Evolutionary conservation across 2,329 filamentous ascomycete genomes (phyloP), one percentile per base, ranked within the genome.

Genomic region (Microdochium bolleyi): DNA sequence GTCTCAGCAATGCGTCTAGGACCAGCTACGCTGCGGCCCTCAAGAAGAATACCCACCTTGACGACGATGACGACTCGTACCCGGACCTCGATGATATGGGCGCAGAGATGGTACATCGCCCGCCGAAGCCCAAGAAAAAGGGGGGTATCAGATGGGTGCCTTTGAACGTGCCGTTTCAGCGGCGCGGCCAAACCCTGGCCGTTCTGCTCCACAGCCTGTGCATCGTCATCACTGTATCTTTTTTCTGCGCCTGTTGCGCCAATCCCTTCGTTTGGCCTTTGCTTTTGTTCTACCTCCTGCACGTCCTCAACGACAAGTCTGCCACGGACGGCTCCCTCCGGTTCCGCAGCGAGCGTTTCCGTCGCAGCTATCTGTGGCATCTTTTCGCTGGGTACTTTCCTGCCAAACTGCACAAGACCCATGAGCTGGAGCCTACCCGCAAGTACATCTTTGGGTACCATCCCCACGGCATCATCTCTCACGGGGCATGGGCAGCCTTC

Each of bases 361-460:
- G 92, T 19, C 82, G 79, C 13, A 79, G 87, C 49, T 82, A 82
- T 27, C 72, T 95, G 48, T 99, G 92, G 92, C 88, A 81, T 37
- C 80, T 95, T 48, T 97, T 96, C 65, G 91, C 89, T 24, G 88
- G 84, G 16, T 99, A 97, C 73, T 99, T 95, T 65, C 94, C 94
- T 3, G 89, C 91, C 49, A 82, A 81, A 53, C 78, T 99, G 38
- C 91, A 97, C 73, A 89, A 94, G 58, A 94, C 89, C 3, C 80
- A 87, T 58, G 79, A 86, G 53, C 80, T 99, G 7, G 81, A 88
- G 22, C 80, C 90, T 0, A 90, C 87, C 1, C 79, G 91, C 57
- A 96, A 95, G 70, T 99, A 97, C 72, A 91, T 99, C 57, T 91
- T 99, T 62, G 92, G 92, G 48, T 97, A 97, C 68, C 94, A 97